These are phyloP conservation scores for Xylaria scruposa DNA, from an alignment of 495 filamentous ascomycete species.

Conservation along the genomic window DNA sequence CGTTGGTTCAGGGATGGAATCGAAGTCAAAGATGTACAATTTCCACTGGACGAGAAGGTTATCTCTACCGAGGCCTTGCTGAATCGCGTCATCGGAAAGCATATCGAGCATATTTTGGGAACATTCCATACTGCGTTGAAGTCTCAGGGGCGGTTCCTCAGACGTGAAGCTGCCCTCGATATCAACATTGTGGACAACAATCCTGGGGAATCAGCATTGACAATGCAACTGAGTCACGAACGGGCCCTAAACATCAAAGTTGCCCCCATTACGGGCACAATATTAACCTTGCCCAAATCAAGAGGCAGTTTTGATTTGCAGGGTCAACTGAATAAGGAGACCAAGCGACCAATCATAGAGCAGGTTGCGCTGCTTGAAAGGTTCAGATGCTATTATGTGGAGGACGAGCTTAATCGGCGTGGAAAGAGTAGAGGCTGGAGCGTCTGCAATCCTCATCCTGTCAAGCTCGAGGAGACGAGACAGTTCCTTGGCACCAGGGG, in stretches of 20 bases:
- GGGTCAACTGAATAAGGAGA: conserved; percentile 57
- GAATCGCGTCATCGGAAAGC: conserved; percentile 74
- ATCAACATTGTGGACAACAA: conserved; percentile 62
- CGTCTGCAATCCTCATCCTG: conserved; percentile 54
- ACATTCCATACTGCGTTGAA: conserved; percentile 64
- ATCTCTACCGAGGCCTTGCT: conserved; percentile 78
- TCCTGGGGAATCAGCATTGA: conserved; percentile 69
- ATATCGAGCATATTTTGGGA: conserved; percentile 70
- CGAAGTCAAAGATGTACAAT: conserved; percentile 68
- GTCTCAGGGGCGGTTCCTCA: conserved; percentile 62
- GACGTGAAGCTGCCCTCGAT: conserved; percentile 58
- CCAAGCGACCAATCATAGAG: conserved; percentile 60
- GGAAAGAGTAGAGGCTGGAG: conserved; percentile 69
- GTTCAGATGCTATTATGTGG: conserved; percentile 62
- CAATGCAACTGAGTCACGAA: conserved; percentile 68
- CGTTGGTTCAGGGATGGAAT: conserved; percentile 86
- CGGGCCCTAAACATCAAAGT: conserved; percentile 66
- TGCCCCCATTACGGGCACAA: conserved; percentile 70
- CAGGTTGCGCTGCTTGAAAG: conserved; percentile 58
- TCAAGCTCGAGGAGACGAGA: conserved; percentile 64
- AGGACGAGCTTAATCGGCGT: conserved; percentile 68
- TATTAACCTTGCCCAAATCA: conserved; percentile 57
- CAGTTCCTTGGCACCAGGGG: conserved; percentile 64
- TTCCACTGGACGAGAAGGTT: conserved; percentile 67
- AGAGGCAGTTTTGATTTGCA: conserved; percentile 51